These are phyloP conservation scores for Penicillium malachiteum DNA, from an alignment of 495 filamentous ascomycete species.

Conservation along the genomic window DNA sequence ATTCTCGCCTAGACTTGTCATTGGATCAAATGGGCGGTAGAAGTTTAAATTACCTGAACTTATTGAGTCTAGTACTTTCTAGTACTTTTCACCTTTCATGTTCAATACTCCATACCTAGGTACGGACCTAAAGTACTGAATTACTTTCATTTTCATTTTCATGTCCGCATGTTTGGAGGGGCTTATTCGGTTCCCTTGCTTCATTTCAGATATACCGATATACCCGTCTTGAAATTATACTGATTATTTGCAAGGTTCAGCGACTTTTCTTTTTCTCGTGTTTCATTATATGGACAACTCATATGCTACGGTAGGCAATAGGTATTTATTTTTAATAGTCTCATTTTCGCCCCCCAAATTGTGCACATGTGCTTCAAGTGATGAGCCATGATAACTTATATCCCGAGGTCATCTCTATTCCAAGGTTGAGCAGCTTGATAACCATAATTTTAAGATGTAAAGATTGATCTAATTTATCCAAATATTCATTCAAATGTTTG, in stretches of 20 bases:
- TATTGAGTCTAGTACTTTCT: not conserved
- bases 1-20: constrained; percentile 25
- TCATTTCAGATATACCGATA: not conserved
- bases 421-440: no score
- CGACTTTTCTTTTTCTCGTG: no score
- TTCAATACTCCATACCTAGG: no score
- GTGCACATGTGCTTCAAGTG: not conserved
- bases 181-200: not conserved
- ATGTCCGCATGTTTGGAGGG: not conserved
- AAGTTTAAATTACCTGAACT: constrained; percentile 28
- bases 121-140: no score
- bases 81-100: not conserved
- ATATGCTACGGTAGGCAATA: not conserved
- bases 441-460: no score
- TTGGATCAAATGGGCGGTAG: constrained; percentile 28
- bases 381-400: no score
- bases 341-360: constrained; percentile 2
- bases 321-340: not conserved
- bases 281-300: not conserved
- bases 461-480: no score
- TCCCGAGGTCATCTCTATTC: not conserved
- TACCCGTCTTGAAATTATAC: not conserved
- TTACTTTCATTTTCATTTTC: not conserved
- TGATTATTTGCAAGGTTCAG: no score
- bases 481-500: no score